Evolutionary conservation across 2,329 filamentous ascomycete species (phyloP).

Genomic region (Ilyonectria robusta): DNA sequence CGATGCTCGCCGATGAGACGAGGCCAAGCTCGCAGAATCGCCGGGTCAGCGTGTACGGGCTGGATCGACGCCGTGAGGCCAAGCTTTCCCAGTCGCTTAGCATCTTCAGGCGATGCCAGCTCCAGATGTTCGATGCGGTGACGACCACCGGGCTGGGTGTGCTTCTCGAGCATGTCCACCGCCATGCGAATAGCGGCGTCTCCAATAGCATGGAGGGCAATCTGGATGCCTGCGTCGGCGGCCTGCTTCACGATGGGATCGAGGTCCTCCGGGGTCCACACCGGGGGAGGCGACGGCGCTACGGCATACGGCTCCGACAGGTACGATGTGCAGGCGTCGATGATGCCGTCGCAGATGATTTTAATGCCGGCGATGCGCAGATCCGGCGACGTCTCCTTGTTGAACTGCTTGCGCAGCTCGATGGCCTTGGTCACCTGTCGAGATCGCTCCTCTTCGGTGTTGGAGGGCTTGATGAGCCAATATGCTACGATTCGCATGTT

Average conservation of each 20-base stretch:
- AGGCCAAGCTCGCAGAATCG: constrained; percentile 73
- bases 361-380: constrained; percentile 72
- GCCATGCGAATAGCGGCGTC: constrained; percentile 70
- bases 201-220: constrained; percentile 75
- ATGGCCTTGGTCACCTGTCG: constrained; percentile 66
- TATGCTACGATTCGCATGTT: constrained; percentile 67
- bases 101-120: constrained; percentile 68
- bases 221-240: constrained; percentile 67
- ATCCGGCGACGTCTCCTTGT: constrained; percentile 54
- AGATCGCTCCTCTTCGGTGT: constrained; percentile 56
- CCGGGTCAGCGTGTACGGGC: constrained; percentile 70
- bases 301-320: constrained; percentile 70
- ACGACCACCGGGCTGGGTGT: constrained; percentile 59
- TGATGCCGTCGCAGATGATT: constrained; percentile 73
- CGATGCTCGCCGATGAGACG: constrained; percentile 65
- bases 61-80: constrained; percentile 72
- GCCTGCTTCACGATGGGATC: constrained; percentile 68
- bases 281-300: constrained; percentile 59
- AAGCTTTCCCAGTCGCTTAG: constrained; percentile 66
- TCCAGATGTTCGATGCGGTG: constrained; percentile 77
- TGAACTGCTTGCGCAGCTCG: constrained; percentile 56
- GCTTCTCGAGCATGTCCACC: constrained; percentile 65
- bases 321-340: constrained; percentile 74
- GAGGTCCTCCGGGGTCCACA: constrained; percentile 69
- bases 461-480: constrained; percentile 68